These are phyloP conservation scores for Gossypium raimondii DNA, from an alignment of 345 rosid species.

Conservation along the genomic window DNA sequence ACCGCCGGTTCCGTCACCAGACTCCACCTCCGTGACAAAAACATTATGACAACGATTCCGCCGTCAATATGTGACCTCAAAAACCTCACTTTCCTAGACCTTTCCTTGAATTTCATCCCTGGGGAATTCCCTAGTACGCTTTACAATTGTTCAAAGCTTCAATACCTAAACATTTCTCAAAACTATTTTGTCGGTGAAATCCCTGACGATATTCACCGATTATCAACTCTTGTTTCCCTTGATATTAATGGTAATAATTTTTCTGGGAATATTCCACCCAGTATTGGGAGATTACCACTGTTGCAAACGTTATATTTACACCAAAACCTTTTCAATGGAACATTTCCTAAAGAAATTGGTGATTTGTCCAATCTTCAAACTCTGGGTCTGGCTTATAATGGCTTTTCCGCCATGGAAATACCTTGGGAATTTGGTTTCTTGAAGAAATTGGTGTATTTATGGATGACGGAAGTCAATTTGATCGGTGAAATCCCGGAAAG, in stretches of 20 bases:
- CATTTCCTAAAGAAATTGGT: slow-evolving; percentile 78
- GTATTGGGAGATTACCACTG: slow-evolving; percentile 40
- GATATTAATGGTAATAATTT: slow-evolving; percentile 55
- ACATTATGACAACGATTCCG: slow-evolving; percentile 48
- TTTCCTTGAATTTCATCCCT: slow-evolving; percentile 45
- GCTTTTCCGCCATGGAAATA: slow-evolving; percentile 46
- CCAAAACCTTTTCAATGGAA: slow-evolving; percentile 55
- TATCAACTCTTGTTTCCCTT: slow-evolving; percentile 42
- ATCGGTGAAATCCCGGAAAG: slow-evolving; percentile 59
- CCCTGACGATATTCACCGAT: slow-evolving; percentile 51
- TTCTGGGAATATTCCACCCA: slow-evolving; percentile 60
- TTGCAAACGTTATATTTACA: slow-evolving; percentile 35
- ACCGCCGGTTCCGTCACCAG: slow-evolving; percentile 36
- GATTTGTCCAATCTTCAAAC: slow-evolving; percentile 52
- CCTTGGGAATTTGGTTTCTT: slow-evolving; percentile 56
- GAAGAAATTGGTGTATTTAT: slow-evolving; percentile 44
- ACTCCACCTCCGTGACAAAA: slow-evolving; percentile 27
- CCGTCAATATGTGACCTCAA: slow-evolving; percentile 58
- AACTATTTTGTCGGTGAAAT: slow-evolving; percentile 61
- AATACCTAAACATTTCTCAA: slow-evolving; percentile 51
- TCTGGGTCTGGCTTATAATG: slow-evolving; percentile 41
- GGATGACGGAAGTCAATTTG: slow-evolving; percentile 47
- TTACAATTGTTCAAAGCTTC: slow-evolving; percentile 60
- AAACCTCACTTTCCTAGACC: slow-evolving; percentile 40
- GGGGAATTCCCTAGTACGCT: slow-evolving; percentile 57